phyloP scores from a whole-genome alignment of 805 yeast genomes.

The Ogataea minuta region DNA sequence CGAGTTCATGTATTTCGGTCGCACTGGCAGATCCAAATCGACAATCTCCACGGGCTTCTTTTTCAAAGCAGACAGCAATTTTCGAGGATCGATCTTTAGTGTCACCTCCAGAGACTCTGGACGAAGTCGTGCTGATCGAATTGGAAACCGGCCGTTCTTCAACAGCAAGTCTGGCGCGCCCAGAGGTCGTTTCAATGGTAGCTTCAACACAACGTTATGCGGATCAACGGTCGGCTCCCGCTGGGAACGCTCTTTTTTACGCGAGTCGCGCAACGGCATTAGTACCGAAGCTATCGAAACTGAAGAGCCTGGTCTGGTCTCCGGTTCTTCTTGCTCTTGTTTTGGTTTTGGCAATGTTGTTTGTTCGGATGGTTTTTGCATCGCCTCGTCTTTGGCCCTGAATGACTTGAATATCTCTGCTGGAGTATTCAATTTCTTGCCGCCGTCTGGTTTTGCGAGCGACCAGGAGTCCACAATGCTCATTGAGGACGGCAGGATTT shows the following conservation, averaged over 20 bases:
- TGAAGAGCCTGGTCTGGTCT: background rate
- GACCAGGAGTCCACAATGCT: constrained; percentile 4
- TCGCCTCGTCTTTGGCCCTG: constrained; percentile 10
- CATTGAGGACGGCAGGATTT: constrained; percentile 3
- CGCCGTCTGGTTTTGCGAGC: background rate
- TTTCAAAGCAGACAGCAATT: constrained; percentile 2
- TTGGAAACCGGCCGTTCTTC: constrained; percentile 18
- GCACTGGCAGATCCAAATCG: constrained; percentile 6
- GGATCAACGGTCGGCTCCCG: constrained; percentile 1
- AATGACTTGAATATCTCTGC: constrained; percentile 21
- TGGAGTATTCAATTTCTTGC: constrained; percentile 15
- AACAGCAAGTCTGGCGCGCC: constrained; percentile 6
- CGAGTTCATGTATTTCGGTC: constrained; percentile 12
- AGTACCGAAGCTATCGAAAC: constrained; percentile 9
- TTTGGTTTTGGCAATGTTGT: background rate
- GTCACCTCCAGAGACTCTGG: constrained; percentile 16
- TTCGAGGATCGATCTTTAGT: constrained; percentile 15
- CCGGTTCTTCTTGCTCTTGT: too few species aligned
- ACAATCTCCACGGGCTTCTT: constrained; percentile 2
- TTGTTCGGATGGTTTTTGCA: background rate
- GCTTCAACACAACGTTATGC: constrained; percentile 5
- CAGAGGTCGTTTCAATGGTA: background rate
- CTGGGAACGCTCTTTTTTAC: background rate
- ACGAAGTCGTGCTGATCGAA: constrained; percentile 12
- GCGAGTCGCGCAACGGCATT: constrained; percentile 1